phyloP scores from a whole-genome alignment of 2,329 filamentous ascomycete species.

The Clonostachys rhizophaga region DNA sequence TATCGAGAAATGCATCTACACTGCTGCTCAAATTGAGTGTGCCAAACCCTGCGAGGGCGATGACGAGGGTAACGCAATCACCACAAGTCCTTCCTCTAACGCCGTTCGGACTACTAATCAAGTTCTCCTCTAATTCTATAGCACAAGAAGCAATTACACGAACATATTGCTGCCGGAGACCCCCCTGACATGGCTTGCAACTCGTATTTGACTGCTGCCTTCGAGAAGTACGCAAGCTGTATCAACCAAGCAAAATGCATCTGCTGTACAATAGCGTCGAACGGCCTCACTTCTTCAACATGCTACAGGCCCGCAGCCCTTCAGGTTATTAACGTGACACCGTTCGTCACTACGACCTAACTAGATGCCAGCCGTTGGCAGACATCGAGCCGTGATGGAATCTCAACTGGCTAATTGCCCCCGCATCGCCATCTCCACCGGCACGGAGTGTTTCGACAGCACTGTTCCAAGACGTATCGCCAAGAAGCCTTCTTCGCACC shows the following conservation, averaged over 20 bases:
- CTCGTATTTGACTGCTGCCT: constrained; percentile 10
- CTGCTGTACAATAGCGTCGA: constrained; percentile 12
- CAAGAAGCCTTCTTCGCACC: too few species aligned
- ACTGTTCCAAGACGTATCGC: too few species aligned
- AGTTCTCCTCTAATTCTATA: too few species aligned
- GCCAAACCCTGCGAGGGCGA: constrained; percentile 13
- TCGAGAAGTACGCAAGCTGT: constrained; percentile 14
- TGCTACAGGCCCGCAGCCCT: constrained; percentile 3
- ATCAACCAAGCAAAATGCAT: constrained; percentile 14
- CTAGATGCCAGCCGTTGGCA: too few species aligned
- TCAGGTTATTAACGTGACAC: neutral
- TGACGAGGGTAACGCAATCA: constrained; percentile 4
- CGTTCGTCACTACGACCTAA: too few species aligned
- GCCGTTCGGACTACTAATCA: too few species aligned
- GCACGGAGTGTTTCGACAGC: too few species aligned
- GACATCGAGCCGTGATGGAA: too few species aligned
- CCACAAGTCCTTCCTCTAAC: too few species aligned
- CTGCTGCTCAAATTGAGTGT: constrained; percentile 12
- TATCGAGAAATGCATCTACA: constrained; percentile 14
- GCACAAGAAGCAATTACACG: constrained; percentile 7
- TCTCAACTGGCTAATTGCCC: neutral
- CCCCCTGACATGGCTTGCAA: constrained; percentile 9
- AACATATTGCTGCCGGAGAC: constrained; percentile 10
- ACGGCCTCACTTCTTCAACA: constrained; percentile 2
- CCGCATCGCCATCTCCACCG: neutral